Percentiles rank a stretch among this genome's conserved stretches.
phyloP scores from a whole-genome alignment of 148 eudicot genomes.

The Polygonum maritimum region DNA sequence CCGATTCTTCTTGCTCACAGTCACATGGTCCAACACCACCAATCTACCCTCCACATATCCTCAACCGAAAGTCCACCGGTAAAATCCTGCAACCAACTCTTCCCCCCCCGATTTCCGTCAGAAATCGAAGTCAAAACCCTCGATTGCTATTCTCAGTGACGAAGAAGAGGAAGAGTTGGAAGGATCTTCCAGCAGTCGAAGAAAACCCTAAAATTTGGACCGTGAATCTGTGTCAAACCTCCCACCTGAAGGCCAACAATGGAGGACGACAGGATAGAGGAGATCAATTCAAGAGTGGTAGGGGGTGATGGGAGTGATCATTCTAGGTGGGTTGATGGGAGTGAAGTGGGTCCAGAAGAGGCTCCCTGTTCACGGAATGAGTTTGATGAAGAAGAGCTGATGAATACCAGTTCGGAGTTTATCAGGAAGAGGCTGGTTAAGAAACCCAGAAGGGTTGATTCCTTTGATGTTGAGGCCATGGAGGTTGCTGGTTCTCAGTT shows the following conservation, averaged over 20 bases:
- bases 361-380: constrained; percentile 37
- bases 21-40: background rate
- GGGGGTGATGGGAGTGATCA: constrained; percentile 39
- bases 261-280: constrained; percentile 60
- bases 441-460: constrained; percentile 80
- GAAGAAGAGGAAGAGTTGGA: background rate
- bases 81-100: background rate
- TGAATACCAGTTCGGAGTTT: constrained; percentile 29
- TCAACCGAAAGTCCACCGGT: background rate
- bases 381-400: constrained; percentile 32
- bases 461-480: constrained; percentile 97
- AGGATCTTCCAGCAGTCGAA: background rate
- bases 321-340: constrained; percentile 86
- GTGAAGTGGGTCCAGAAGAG: constrained; percentile 67
- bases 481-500: constrained; percentile 63
- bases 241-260: constrained; percentile 13
- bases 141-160: background rate
- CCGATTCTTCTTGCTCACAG: background rate
- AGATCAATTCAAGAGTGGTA: constrained; percentile 32
- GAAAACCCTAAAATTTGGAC: constrained; percentile 1
- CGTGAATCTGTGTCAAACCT: background rate
- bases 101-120: background rate
- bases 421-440: constrained; percentile 71
- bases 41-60: background rate
- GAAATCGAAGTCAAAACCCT: background rate